phyloP scores from a whole-genome alignment of 163 green algal genomes.

The Picocystis sp. region DNA sequence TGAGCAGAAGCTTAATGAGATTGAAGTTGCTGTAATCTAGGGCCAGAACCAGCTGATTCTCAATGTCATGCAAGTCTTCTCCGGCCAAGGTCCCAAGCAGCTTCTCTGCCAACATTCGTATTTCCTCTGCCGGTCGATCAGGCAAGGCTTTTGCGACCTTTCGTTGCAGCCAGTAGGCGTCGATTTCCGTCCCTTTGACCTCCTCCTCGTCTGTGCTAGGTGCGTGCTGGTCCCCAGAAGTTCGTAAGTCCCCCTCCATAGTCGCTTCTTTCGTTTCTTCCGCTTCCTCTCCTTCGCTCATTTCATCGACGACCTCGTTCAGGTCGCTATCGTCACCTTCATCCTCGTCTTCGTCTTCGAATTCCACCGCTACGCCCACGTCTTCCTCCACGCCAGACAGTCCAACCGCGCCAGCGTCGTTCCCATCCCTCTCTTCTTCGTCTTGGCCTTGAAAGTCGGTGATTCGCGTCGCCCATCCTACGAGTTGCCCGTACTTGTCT shows the following conservation, averaged over 20 bases:
- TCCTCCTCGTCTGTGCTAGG: constrained; percentile 38
- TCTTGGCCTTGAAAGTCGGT: constrained; percentile 58
- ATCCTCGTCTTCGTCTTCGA: constrained; percentile 58
- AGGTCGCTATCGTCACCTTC: constrained; percentile 27
- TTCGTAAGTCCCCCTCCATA: not conserved
- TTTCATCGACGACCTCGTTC: constrained; percentile 27
- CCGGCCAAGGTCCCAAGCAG: constrained; percentile 36
- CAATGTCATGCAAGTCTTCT: constrained; percentile 44
- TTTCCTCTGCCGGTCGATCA: constrained; percentile 40
- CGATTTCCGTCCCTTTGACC: constrained; percentile 67
- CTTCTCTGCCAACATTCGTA: constrained; percentile 64
- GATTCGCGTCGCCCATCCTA: constrained; percentile 75
- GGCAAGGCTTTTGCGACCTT: constrained; percentile 50
- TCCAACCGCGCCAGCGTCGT: constrained; percentile 14
- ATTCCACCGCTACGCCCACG: constrained; percentile 71
- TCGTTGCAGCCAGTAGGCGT: constrained; percentile 97
- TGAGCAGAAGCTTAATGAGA: constrained; percentile 85
- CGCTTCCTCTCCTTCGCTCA: not conserved
- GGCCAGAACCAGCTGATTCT: constrained; percentile 73
- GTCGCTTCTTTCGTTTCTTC: constrained; percentile 3
- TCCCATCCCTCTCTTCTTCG: constrained; percentile 14
- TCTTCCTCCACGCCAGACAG: constrained; percentile 48
- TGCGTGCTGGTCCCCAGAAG: constrained; percentile 11
- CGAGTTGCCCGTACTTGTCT: constrained; percentile 69
- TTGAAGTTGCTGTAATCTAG: constrained; percentile 93